Evolutionary conservation across 352 stramenopile species (phyloP), one percentile per base, ranked within the genome.

Genomic region (Phytophthora megakarya): DNA sequence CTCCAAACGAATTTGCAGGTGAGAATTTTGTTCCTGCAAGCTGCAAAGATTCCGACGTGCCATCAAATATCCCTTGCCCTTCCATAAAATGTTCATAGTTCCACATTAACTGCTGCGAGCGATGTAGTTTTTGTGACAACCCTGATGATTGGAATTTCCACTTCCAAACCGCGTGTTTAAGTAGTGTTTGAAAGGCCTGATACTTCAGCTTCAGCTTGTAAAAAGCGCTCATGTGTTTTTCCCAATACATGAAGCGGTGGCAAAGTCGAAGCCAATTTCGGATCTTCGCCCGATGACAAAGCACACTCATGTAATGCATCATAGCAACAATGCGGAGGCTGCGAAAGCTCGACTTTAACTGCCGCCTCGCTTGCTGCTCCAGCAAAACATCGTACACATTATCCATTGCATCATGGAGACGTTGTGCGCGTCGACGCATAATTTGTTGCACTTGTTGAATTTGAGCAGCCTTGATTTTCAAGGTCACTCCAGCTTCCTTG

Each of bases 221-320:
- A 45, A 85, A 83, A 18, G 30, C 39, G 13, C 48, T 28, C 39
- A 87, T 83, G 49, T 84, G 65, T 15, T 61, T 59, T 16, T 85
- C 55, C 79, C 79, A 90, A 40, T 76, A 86, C 15, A 67, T 55
- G 49, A 85, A 87, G 9, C 81, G 78, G 15, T 74, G 57, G 11
- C 79, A 88, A 10, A 90, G 48, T 1, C 81, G 77, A 25, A 90
- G 50, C 79, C 79, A 90, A 38, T 90, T 90, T 13, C 81, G 75
- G 2, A 90, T 57, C 46, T 88, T 70, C 0, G 72, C 59, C 18
- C 77, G 73, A 49, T 75, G 70, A 33, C 78, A 86, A 10, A 88
- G 56, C 28, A 75, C 13, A 13, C 45, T 56, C 4, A 68, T 79
- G 51, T 86, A 75, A 33, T 80, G 84, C 37, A 74, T 58, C 75